Evolutionary conservation across 768 basidiomycete species (phyloP), one percentile per base, ranked within the genome.

Genomic region (Lentinus tigrinus): DNA sequence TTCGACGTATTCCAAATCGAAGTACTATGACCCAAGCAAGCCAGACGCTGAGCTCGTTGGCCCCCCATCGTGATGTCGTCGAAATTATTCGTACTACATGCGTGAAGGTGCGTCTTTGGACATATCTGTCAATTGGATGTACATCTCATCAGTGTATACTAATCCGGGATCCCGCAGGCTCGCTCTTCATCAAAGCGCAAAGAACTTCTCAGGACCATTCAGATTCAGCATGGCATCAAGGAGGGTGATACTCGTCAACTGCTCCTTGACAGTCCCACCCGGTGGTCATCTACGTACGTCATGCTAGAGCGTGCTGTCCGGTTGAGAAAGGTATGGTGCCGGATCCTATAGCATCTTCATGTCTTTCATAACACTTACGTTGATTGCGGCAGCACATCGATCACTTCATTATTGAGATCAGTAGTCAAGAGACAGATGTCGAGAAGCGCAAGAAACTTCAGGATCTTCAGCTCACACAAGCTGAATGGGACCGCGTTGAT

Each of bases 221-320:
- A 70, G 47, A 19, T 13, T 9, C 11, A 31, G 3, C 39, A 21
- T 6, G 48, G 46, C 9, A 38, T 60, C 0, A 21, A 51, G 50
- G 9, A 40, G 39, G 40, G 14, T 11, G 40, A 17, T 11, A 39
- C 60, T 21, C 23, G 54, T 1, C 52, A 56, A 5, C 65, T 73
- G 1, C 43, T 73, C 5, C 37, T 72, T 16, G 69, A 74, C 54
- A 72, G 69, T 66, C 59, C 57, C 3, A 66, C 72, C 1, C 53
- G 65, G 9, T 75, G 74, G 72, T 75, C 68, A 0, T 74, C 70
- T 1, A 73, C 68, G 0, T 73, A 64, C 52, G 47, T 67, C 11
- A 73, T 74, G 73, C 39, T 66, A 6, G 47, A 56, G 13, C 54
- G 56, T 23, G 66, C 68, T 39, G 28, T 3, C 13, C 40, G 3